Evolutionary conservation across 1,284 basidiomycete genomes (phyloP).

Genomic region (Tilletiopsis washingtonensis): DNA sequence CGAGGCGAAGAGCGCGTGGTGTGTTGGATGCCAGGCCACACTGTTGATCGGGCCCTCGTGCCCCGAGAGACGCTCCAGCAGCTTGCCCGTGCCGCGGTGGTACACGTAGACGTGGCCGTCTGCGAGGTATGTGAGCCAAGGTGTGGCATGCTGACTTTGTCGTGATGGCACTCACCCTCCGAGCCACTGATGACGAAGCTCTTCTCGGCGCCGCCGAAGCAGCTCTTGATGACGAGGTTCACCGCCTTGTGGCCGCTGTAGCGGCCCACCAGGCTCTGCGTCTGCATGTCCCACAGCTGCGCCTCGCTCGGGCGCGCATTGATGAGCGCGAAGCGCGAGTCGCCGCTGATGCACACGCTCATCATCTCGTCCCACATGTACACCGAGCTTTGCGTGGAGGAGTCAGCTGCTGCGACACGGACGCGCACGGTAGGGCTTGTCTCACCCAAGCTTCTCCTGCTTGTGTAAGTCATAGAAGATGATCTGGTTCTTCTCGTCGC

Average conservation of each 20-base stretch:
- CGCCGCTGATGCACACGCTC: conserved; percentile 59
- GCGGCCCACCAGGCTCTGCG: conserved; percentile 55
- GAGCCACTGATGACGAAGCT: conserved; percentile 88
- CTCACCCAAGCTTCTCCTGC: conserved; percentile 43
- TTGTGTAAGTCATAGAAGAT: conserved; percentile 67
- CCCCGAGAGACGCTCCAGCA: conserved; percentile 74
- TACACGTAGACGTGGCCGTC: conserved; percentile 78
- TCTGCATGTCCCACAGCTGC: conserved; percentile 71
- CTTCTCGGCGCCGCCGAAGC: conserved; percentile 84
- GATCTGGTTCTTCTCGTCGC: conserved; percentile 54
- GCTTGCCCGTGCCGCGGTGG: conserved; percentile 74
- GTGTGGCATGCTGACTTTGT: no score
- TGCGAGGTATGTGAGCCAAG: no score
- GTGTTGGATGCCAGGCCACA: conserved; percentile 85
- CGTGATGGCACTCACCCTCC: no score
- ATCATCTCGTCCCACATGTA: conserved; percentile 64
- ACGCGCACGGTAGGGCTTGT: conserved; percentile 12
- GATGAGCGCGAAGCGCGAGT: conserved; percentile 78
- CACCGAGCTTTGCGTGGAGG: no score
- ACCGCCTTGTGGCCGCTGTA: conserved; percentile 29
- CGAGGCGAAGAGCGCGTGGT: conserved; percentile 75
- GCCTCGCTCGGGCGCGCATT: conserved; percentile 66
- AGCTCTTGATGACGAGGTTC: conserved; percentile 74
- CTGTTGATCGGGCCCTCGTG: conserved; percentile 86
- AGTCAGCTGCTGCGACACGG: conserved; percentile 10